These are phyloP conservation scores for Juglanconis sp. DNA, from an alignment of 2,329 filamentous ascomycete genomes.

Conservation along the genomic window DNA sequence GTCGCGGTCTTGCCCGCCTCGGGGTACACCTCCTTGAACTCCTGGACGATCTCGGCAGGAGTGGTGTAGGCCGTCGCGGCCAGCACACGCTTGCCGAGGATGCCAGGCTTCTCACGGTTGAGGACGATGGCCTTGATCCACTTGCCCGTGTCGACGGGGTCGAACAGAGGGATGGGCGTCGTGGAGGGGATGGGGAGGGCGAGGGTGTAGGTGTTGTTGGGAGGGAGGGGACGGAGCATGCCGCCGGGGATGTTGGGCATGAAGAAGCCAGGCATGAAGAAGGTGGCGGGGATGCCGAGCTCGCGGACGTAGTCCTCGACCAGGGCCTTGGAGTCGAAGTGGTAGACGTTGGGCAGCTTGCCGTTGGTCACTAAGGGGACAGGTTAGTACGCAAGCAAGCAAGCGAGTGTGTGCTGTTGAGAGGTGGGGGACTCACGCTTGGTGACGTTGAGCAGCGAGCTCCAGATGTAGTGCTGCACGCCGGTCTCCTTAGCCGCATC, in stretches of 20 bases:
- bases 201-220: slow-evolving; percentile 31
- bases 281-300: slow-evolving; percentile 44
- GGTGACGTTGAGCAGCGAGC: slow-evolving; percentile 38
- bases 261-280: slow-evolving; percentile 51
- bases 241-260: slow-evolving; percentile 46
- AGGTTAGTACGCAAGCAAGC: neutral
- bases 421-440: slow-evolving; percentile 30
- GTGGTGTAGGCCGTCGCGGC: slow-evolving; percentile 42
- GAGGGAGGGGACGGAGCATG: slow-evolving; percentile 26
- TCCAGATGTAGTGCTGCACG: slow-evolving; percentile 43
- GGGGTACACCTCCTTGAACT: slow-evolving; percentile 36
- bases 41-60: slow-evolving; percentile 34
- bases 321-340: slow-evolving; percentile 57
- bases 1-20: slow-evolving; percentile 36
- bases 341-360: slow-evolving; percentile 38
- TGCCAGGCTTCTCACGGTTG: slow-evolving; percentile 27
- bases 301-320: slow-evolving; percentile 52
- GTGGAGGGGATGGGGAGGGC: slow-evolving; percentile 28
- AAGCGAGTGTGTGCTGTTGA: neutral
- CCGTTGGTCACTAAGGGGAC: slow-evolving; percentile 34
- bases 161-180: slow-evolving; percentile 33
- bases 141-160: slow-evolving; percentile 36
- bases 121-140: slow-evolving; percentile 36
- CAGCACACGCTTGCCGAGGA: slow-evolving; percentile 41
- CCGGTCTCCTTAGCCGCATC: slow-evolving; percentile 42